A percentile compares a stretch with the other conserved stretches of the same genome.
These are phyloP conservation scores for Physcomitrium patens DNA, from an alignment of 225 moss, liverwort and hornwort genomes.

Conservation along the genomic window DNA sequence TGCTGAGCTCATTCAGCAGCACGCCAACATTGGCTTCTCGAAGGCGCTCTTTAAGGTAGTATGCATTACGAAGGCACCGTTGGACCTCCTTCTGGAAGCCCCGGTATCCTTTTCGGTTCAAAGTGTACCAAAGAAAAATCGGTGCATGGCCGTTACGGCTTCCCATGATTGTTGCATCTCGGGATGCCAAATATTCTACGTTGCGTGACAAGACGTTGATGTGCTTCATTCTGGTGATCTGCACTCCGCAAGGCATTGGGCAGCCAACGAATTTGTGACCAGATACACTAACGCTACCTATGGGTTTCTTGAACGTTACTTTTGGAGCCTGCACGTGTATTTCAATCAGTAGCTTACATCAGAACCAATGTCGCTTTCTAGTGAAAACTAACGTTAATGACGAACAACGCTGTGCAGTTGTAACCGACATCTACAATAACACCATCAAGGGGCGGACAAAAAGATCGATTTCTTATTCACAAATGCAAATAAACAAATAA, in stretches of 20 bases:
- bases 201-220: slow-evolving; percentile 53
- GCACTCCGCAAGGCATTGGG: slow-evolving; percentile 74
- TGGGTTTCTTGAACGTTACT: slow-evolving; percentile 63
- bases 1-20: slow-evolving; percentile 60
- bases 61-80: slow-evolving; percentile 57
- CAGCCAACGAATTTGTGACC: slow-evolving; percentile 48
- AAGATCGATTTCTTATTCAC: no score
- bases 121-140: slow-evolving; percentile 58
- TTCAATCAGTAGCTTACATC: no score
- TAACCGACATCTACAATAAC: no score
- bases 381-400: no score
- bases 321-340: slow-evolving; percentile 48
- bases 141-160: slow-evolving; percentile 67
- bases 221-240: slow-evolving; percentile 63
- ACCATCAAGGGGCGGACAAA: no score
- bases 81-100: slow-evolving; percentile 70
- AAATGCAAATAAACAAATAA: no score
- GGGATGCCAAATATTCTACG: slow-evolving; percentile 62
- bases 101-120: slow-evolving; percentile 62
- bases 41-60: slow-evolving; percentile 47
- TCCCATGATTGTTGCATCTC: slow-evolving; percentile 73
- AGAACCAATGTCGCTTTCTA: no score
- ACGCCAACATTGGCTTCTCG: slow-evolving; percentile 51
- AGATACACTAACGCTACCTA: slow-evolving; percentile 52
- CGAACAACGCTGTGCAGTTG: no score